Percentiles rank a stretch among this genome's conserved stretches.
These are phyloP conservation scores for Leccinum obscurum DNA, from an alignment of 768 basidiomycete genomes.

Conservation along the genomic window DNA sequence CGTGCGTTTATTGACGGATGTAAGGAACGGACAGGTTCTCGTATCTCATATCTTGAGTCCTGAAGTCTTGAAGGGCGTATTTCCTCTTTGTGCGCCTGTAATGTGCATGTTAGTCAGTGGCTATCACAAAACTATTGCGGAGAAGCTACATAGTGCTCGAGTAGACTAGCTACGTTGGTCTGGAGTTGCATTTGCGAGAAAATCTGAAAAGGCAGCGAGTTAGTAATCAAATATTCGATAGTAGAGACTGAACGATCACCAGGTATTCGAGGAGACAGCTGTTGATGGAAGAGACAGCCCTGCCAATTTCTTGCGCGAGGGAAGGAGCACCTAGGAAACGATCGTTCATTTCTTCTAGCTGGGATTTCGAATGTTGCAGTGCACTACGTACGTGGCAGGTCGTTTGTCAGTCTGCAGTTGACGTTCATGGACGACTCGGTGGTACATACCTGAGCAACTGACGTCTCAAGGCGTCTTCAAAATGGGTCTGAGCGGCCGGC, in stretches of 20 bases:
- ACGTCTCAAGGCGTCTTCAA: background rate
- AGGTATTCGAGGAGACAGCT: background rate
- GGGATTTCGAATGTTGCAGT: background rate
- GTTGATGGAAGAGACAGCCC: conserved; percentile 1
- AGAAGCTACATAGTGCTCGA: background rate
- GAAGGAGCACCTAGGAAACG: background rate
- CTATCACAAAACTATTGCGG: too few relatives aligned
- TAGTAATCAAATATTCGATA: background rate
- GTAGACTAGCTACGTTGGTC: background rate
- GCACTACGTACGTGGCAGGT: background rate
- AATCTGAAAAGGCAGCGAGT: background rate
- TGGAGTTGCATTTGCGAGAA: background rate
- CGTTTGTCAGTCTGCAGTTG: background rate
- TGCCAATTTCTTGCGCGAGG: conserved; percentile 1
- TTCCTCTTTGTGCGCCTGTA: background rate
- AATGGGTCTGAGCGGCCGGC: background rate
- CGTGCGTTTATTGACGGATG: conserved; percentile 1
- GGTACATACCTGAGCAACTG: background rate
- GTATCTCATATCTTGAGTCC: conserved; percentile 67
- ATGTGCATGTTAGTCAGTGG: too few relatives aligned
- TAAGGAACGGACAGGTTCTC: conserved; percentile 67
- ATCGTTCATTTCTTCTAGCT: conserved; percentile 1
- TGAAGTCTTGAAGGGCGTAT: background rate
- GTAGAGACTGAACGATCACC: background rate
- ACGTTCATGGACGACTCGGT: too few relatives aligned